Base-by-base conservation (phyloP, 768 basidiomycete species). In the Podaxis mareebaensis region DNA sequence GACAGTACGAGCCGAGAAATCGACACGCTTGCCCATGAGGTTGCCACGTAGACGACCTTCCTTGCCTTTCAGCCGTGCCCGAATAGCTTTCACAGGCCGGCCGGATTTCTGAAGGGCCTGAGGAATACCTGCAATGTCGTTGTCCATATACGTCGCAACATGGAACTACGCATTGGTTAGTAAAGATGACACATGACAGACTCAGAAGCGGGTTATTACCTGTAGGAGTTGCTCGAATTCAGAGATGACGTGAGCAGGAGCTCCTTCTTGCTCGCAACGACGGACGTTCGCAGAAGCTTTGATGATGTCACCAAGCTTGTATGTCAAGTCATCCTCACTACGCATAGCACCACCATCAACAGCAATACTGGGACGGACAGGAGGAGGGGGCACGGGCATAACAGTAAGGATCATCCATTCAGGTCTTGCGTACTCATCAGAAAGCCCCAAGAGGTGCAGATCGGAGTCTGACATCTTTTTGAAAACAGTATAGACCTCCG, bases 341-440 rank as follows among this genome's bases (percentile, higher is more conserved):
- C 96, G 86, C 91, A 96, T 95, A 1, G 92, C 90, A 57, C 96
- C 96, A 22, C 96, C 96, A 68, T 99, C 96, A 30, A 98, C 93
- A 12, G 96, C 91, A 62, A 99, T 98, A 77, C 95, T 96, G 0
- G 97, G 97, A 54, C 97, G 93, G 59, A 99, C 97, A 7, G 97
- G 95, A 5, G 96, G 96, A 1, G 97, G 97, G 1, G 97, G 97
- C 0, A 99, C 96, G 39, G 97, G 97, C 74, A 99, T 84, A 40
- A 98, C 95, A 0, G 97, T 99, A 46, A 99, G 79, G 67, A 99
- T 97, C 97, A 99, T 99, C 97, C 97, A 99, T 71, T 98, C 95
- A 2, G 97, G 97, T 46, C 96, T 87, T 6, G 97, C 96, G 72
- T 97, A 99, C 72, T 94, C 93, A 63, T 95, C 93, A 28, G 92